Percentiles rank a stretch among this genome's conserved stretches.
phyloP scores from a whole-genome alignment of 2,329 filamentous ascomycete species.

The Alternaria novae-zelandiae region DNA sequence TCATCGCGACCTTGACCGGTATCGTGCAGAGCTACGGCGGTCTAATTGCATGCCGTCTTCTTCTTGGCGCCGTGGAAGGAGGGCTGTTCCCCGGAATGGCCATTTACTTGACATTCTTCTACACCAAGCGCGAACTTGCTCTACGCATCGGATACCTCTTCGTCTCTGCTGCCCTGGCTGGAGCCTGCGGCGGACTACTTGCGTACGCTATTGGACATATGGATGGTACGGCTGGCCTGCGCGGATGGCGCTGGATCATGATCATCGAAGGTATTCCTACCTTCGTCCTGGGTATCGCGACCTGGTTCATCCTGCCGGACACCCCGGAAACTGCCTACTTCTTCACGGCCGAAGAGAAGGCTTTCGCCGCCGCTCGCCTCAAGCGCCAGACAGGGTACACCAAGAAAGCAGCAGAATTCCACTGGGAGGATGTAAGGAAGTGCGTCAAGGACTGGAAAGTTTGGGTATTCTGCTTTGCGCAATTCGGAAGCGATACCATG shows the following conservation, averaged over 20 bases:
- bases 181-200: conserved; percentile 73
- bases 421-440: conserved; percentile 68
- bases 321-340: conserved; percentile 70
- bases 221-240: conserved; percentile 68
- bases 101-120: conserved; percentile 77
- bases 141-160: conserved; percentile 77
- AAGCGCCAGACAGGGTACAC: conserved; percentile 57
- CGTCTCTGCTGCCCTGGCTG: conserved; percentile 72
- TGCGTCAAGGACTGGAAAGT: conserved; percentile 79
- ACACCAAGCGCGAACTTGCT: conserved; percentile 74
- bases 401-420: conserved; percentile 59
- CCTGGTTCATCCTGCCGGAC: conserved; percentile 68
- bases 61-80: conserved; percentile 73
- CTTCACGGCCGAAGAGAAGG: conserved; percentile 64
- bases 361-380: conserved; percentile 61
- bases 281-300: conserved; percentile 62
- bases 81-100: conserved; percentile 73
- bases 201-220: conserved; percentile 77
- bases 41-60: conserved; percentile 70
- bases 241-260: conserved; percentile 77
- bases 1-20: conserved; percentile 71
- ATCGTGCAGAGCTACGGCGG: conserved; percentile 69
- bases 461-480: conserved; percentile 70
- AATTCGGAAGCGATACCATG: conserved; percentile 78
- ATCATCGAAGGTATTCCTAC: conserved; percentile 64